Percentiles rank a stretch among this genome's conserved stretches.
Evolutionary conservation across 805 yeast genomes (phyloP).

Genomic region (Metschnikowia cubensis): DNA sequence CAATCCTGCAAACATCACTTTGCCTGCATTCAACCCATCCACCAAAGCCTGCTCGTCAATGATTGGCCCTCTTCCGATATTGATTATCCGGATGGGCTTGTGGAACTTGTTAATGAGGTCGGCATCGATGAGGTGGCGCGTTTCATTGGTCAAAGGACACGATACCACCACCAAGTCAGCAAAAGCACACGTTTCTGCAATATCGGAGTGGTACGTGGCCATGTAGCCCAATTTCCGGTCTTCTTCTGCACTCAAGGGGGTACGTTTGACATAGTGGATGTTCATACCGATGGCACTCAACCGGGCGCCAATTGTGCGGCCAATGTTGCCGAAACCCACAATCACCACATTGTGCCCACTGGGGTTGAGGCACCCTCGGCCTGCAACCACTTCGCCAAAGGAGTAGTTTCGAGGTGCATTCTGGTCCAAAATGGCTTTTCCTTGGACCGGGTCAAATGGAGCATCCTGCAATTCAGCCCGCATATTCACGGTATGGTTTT

Average conservation of each 20-base stretch:
- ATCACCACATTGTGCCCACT: constrained; percentile 55
- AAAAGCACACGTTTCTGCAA: constrained; percentile 30
- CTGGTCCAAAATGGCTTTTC: constrained; percentile 26
- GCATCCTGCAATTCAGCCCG: constrained; percentile 37
- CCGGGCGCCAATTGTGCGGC: constrained; percentile 57
- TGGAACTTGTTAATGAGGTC: constrained; percentile 44
- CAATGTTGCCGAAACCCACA: constrained; percentile 76
- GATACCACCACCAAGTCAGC: constrained; percentile 64
- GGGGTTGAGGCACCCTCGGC: constrained; percentile 47
- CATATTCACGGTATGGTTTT: constrained; percentile 43
- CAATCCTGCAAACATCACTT: constrained; percentile 61
- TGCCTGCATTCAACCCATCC: constrained; percentile 55
- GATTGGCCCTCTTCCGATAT: constrained; percentile 72
- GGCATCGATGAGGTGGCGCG: constrained; percentile 51
- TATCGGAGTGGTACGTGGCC: constrained; percentile 37
- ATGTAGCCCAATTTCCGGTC: constrained; percentile 39
- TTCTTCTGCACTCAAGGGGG: constrained; percentile 32
- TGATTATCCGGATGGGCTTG: constrained; percentile 58
- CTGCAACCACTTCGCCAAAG: constrained; percentile 45
- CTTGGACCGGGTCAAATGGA: constrained; percentile 29
- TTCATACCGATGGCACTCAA: constrained; percentile 60
- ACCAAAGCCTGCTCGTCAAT: constrained; percentile 65
- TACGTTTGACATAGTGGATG: constrained; percentile 58
- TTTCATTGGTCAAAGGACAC: constrained; percentile 60
- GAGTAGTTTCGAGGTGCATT: constrained; percentile 16